Evolutionary conservation across 768 basidiomycete genomes (phyloP), one percentile per base, ranked within the genome.

Genomic region (Lactarius indigo): DNA sequence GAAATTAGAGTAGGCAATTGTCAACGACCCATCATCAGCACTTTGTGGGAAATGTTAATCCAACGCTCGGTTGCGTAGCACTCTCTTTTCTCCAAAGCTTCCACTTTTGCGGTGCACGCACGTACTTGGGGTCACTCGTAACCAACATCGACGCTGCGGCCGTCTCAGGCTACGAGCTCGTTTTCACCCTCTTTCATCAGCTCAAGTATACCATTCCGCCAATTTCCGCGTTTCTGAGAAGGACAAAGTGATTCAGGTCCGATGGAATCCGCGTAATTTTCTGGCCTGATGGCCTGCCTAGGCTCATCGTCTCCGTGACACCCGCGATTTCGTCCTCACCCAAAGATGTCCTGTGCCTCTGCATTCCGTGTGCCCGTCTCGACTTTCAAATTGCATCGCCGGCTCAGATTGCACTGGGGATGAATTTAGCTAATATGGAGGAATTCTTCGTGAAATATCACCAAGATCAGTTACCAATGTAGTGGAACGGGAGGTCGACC

Each of bases 341-440:
- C 28, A 12, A 13, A 37, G 47, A 52, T 0, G 18, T n/a, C 13
- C 18, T 52, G 6, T 31, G 42, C 59, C 10, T 62, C 23, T 5
- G 37, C 20, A 26, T 62, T 41, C 52, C 26, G 44, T 62, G 61
- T 35, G 1, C 9, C 26, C 52, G 10, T 41, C 35, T 62, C 9
- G 61, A 62, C 35, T 62, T 55, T 41, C 61, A 62, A 26, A 37
- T 62, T 4, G 61, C 61, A 6, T 37, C 61, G 13, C 28, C 31
- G 18, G 35, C 35, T 9, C 61, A 62, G 37, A 26, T 62, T n/a
- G n/a, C 61, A 6, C 37, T 62, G 12, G 3, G 10, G 52, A 35
- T 52, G 9, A 62, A 62, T 35, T 52, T 55, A 12, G 18, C 8
- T 10, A 52, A 62, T 31, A 62, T 41, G 61, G 50, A 52, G 33